Base-by-base conservation (phyloP, 805 yeast genomes). In the Cephaloascus fragrans region DNA sequence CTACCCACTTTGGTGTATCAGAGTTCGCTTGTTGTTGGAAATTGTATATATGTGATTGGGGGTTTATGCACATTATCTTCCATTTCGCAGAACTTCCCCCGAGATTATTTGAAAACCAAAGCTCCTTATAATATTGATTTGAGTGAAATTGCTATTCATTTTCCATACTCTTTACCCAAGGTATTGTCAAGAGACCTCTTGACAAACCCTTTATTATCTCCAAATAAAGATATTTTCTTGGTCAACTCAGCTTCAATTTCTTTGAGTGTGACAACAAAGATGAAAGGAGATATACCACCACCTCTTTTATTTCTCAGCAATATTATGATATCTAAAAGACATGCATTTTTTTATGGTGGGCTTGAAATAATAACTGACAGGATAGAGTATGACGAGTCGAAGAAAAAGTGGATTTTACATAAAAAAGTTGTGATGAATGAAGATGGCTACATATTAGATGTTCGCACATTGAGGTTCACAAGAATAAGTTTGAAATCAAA, bases 321-420 rank as follows among this genome's bases (percentile, higher is more conserved):
- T 15, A 62, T 74, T 8, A 64, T 58, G 39, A 58, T 83, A 3
- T 72, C 83, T 4, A 62, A 67, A n/a, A 57, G 75, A 29, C 79
- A 79, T 47, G 64, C 77, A 14, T 67, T 81, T 45, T 69, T 71
- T 42, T 80, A 74, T 50, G 94, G 90, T n/a, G 94, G 93, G 0
- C 73, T 80, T 51, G 73, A 71, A 8, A 8, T 23, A 12, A 12
- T 23, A 23, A 23, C 28, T 8, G 28, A 23, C 6, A 6, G 28
- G 12, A 12, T 12, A 23, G 10, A 12, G 28, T 23, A 23, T 23
- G 28, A 23, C 12, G 45, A 40, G 3, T 46, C 49, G 2, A 39
- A 47, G 18, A 59, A 53, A 41, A 43, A 58, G 41, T 58, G 74
- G 72, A 36, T 63, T 44, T 44, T 60, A 15, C 62, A 67, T 34